Evolutionary conservation across 768 basidiomycete species (phyloP).

Genomic region (Podaxis sp.): DNA sequence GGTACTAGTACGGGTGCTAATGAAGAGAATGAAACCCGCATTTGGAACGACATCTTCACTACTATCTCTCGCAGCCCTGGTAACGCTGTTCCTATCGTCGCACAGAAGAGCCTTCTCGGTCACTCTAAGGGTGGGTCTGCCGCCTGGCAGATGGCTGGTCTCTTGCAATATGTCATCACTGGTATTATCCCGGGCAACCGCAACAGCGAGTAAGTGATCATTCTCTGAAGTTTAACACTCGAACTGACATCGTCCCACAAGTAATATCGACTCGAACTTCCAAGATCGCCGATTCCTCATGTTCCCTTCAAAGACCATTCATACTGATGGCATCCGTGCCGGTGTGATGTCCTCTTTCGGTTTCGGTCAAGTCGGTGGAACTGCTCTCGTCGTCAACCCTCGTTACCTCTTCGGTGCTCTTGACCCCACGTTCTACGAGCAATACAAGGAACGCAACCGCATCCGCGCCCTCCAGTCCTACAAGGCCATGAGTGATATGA

Average conservation of each 20-base stretch:
- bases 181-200: conserved; percentile 94
- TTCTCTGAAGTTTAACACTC: not conserved
- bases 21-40: conserved; percentile 96
- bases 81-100: conserved; percentile 96
- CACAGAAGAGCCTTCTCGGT: conserved; percentile 95
- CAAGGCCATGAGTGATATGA: conserved; percentile 93
- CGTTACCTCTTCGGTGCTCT: conserved; percentile 85
- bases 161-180: conserved; percentile 78
- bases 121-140: conserved; percentile 99
- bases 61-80: conserved; percentile 85
- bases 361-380: conserved; percentile 98
- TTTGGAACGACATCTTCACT: conserved; percentile 95
- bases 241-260: conserved; percentile 23
- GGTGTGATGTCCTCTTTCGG: conserved; percentile 96
- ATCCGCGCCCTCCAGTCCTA: conserved; percentile 68
- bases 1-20: conserved; percentile 87
- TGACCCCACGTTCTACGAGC: conserved; percentile 69
- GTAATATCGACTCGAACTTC: conserved; percentile 93
- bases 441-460: conserved; percentile 69
- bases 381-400: conserved; percentile 83
- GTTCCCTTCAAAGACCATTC: conserved; percentile 96
- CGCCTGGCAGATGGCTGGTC: conserved; percentile 93
- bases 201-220: conserved; percentile 81
- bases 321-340: conserved; percentile 88
- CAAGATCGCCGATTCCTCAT: conserved; percentile 85